Conservation (phyloP, 352 stramenopile species). For the Pythium coloratum region DNA sequence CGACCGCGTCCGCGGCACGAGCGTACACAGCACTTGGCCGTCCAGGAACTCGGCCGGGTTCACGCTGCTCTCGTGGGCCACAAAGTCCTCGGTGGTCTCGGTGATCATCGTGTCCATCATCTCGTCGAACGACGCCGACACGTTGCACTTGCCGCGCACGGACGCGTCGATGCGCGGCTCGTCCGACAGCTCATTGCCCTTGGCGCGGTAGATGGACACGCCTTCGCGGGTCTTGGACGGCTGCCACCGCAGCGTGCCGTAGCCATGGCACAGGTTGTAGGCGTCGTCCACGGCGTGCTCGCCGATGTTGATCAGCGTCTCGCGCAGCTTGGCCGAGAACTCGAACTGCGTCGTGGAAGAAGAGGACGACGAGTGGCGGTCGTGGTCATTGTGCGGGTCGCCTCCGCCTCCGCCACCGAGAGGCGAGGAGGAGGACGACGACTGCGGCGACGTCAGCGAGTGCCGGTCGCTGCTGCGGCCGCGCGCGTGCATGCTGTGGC, state of each 20-base stretch:
- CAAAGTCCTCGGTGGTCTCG: slow-evolving; percentile 67
- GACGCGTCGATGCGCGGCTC: slow-evolving; percentile 64
- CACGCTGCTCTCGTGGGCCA: slow-evolving; percentile 54
- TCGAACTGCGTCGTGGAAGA: slow-evolving; percentile 12
- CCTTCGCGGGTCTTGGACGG: slow-evolving; percentile 60
- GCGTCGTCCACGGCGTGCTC: slow-evolving; percentile 78
- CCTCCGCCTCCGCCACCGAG: not conserved
- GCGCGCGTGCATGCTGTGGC: not conserved
- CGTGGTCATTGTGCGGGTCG: not conserved
- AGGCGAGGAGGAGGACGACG: not conserved
- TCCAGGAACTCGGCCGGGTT: slow-evolving; percentile 80
- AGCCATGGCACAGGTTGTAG: slow-evolving; percentile 79
- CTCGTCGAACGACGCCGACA: slow-evolving; percentile 71
- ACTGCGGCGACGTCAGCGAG: not conserved
- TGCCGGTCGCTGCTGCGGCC: slow-evolving; percentile 10
- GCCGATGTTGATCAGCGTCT: slow-evolving; percentile 70
- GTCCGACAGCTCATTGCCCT: slow-evolving; percentile 43
- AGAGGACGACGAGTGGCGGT: not conserved
- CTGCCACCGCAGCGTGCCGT: slow-evolving; percentile 73
- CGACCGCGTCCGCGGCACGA: slow-evolving; percentile 57
- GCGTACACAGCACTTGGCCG: slow-evolving; percentile 70
- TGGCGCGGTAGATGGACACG: slow-evolving; percentile 70
- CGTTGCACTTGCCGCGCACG: slow-evolving; percentile 70
- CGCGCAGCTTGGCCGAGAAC: slow-evolving; percentile 37
- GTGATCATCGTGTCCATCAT: slow-evolving; percentile 80